Percentiles rank a stretch among this genome's conserved stretches.
Evolutionary conservation across 2,329 filamentous ascomycete species (phyloP).

Genomic region (Trichoderma sp.): DNA sequence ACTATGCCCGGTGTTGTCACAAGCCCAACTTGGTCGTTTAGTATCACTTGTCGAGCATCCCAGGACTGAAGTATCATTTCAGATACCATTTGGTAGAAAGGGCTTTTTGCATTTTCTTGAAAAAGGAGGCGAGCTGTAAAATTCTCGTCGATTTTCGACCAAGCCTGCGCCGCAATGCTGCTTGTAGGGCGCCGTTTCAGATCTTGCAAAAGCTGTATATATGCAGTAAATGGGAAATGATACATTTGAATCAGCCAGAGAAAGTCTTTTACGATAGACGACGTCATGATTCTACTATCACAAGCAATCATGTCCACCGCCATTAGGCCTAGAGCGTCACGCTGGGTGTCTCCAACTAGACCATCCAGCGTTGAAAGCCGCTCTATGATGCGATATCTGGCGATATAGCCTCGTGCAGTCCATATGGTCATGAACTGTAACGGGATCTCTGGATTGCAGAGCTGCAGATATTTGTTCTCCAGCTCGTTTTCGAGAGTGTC

Average conservation of each 20-base stretch:
- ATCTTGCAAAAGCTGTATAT: slow-evolving; percentile 39
- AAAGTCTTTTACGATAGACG: slow-evolving; percentile 34
- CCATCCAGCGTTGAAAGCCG: background rate
- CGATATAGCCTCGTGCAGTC: background rate
- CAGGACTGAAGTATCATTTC: background rate
- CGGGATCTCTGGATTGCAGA: background rate
- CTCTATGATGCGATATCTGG: background rate
- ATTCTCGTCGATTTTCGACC: slow-evolving; percentile 35
- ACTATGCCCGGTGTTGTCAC: background rate
- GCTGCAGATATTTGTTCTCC: background rate
- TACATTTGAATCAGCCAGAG: slow-evolving; percentile 39
- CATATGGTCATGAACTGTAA: background rate
- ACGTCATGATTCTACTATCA: slow-evolving; percentile 22
- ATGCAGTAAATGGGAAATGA: slow-evolving; percentile 41
- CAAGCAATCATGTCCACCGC: background rate
- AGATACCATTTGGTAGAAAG: background rate
- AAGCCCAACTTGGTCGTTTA: background rate
- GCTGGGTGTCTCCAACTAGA: background rate
- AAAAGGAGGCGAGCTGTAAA: slow-evolving; percentile 27
- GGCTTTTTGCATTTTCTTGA: background rate
- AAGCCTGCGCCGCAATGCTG: slow-evolving; percentile 30
- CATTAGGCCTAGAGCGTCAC: background rate
- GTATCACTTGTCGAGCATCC: background rate
- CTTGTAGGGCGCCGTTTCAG: slow-evolving; percentile 29
- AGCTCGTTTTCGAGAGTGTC: background rate